Conservation (phyloP, 2,329 filamentous ascomycete species). For the Exophiala phaeomuriformis region DNA sequence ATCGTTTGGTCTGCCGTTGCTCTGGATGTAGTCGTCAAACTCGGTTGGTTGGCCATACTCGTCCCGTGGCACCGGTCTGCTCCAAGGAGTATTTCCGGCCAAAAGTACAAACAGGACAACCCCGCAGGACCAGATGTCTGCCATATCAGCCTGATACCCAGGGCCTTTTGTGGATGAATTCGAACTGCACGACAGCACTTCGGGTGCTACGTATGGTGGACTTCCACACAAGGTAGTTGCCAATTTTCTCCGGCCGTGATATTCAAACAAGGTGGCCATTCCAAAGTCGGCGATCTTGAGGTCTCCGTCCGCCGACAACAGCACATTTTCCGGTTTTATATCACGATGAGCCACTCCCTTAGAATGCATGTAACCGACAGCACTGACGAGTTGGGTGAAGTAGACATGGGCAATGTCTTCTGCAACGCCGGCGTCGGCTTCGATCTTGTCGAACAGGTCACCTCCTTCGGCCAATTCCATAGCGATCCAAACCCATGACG, state of each 20-base stretch:
- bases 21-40: conserved; percentile 77
- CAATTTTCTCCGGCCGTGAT: conserved; percentile 72
- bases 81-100: conserved; percentile 96
- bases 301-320: conserved; percentile 74
- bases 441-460: conserved; percentile 98
- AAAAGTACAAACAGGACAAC: conserved; percentile 95
- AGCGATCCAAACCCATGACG: conserved; percentile 89
- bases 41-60: conserved; percentile 60
- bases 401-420: conserved; percentile 95
- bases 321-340: conserved; percentile 90
- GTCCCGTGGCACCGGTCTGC: conserved; percentile 66
- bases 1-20: conserved; percentile 73
- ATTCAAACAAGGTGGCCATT: conserved; percentile 85
- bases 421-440: conserved; percentile 89
- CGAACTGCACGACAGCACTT: conserved; percentile 59
- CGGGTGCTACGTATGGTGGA: conserved; percentile 93
- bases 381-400: conserved; percentile 83
- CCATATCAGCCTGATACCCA: conserved; percentile 60
- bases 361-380: conserved; percentile 90
- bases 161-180: conserved; percentile 42
- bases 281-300: conserved; percentile 96
- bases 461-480: conserved; percentile 96
- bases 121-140: conserved; percentile 95
- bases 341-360: conserved; percentile 92
- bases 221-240: conserved; percentile 90